A percentile compares a stretch with the other conserved stretches of the same genome.
These are phyloP conservation scores for Lanzia echinophila DNA, from an alignment of 2,329 filamentous ascomycete genomes.

Conservation along the genomic window DNA sequence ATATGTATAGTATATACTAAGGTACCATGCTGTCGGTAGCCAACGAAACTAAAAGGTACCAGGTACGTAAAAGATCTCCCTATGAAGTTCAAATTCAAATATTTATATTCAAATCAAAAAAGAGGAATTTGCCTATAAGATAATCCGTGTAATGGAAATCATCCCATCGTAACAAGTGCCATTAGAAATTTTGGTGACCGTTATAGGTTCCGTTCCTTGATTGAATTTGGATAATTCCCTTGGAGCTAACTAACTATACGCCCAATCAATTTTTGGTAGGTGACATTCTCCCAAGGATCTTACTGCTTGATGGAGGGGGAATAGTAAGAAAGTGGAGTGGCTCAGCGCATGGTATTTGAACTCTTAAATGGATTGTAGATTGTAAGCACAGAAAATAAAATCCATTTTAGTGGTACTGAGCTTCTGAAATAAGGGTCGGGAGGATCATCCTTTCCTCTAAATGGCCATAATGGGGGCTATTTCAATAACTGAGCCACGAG, in stretches of 20 bases:
- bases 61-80: not conserved
- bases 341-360: slow-evolving; percentile 1
- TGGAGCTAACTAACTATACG: not conserved
- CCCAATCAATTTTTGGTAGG: not conserved
- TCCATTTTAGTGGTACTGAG: not conserved
- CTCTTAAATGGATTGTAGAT: not conserved
- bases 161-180: too few species aligned
- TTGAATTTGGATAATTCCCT: not conserved
- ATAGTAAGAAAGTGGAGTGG: not conserved
- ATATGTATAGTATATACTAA: not conserved
- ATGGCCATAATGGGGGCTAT: not conserved
- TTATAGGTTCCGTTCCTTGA: too few species aligned
- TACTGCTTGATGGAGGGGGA: not conserved
- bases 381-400: not conserved
- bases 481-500: not conserved
- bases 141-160: too few species aligned
- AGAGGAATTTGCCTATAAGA: too few species aligned
- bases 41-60: not conserved
- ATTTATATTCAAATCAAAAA: too few species aligned
- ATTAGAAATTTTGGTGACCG: too few species aligned
- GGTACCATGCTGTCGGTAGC: not conserved
- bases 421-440: not conserved
- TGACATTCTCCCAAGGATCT: not conserved
- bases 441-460: not conserved
- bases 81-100: not conserved